Base-by-base conservation (phyloP, 352 stramenopile species). In the Globisporangium parvum region DNA sequence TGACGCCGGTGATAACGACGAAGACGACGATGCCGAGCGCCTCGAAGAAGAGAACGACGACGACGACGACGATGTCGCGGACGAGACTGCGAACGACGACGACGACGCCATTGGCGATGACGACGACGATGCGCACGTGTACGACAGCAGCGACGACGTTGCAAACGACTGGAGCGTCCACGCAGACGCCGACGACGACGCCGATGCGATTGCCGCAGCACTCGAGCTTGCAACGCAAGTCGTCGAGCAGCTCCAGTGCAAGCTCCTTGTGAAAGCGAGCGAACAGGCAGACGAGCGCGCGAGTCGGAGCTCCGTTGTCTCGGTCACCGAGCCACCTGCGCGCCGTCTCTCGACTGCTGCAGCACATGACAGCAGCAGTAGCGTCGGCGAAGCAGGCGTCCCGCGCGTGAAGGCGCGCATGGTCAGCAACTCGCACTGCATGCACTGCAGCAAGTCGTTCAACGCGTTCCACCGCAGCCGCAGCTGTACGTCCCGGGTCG, bases 391-490 rank as follows among this genome's bases (percentile, higher is more conserved):
- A 21, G 52, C 69, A 0, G 78, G 78, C 17, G 57, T 83, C 11
- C 80, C 80, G 3, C 56, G 68, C 14, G 65, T 78, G 33, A 59
- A 57, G n/a, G 80, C 78, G 10, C 69, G 59, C 1, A 24, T 58
- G 11, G 61, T 70, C 15, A 58, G 41, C 9, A 73, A 73, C 24
- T 54, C 70, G 15, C 61, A 71, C 3, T 91, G 81, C 50, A 66
- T 40, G 31, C 67, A 71, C 35, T 91, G 81, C 59, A 62, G 56
- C 26, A 83, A 83, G 41, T 89, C 70, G 28, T 89, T 91, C 55
- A 81, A 73, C 37, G 66, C 81, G 5, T 91, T 91, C 56, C 71
- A 88, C 51, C 81, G 80, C 26, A 80, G 74, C 42, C 73, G 70
- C 44, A 71, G 81, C 41, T 91, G 81, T 65, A 56, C 62, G 18